Percentiles rank a stretch among this genome's conserved stretches.
Evolutionary conservation across 805 yeast genomes (phyloP).

Genomic region (Kazachstania psychrophila): DNA sequence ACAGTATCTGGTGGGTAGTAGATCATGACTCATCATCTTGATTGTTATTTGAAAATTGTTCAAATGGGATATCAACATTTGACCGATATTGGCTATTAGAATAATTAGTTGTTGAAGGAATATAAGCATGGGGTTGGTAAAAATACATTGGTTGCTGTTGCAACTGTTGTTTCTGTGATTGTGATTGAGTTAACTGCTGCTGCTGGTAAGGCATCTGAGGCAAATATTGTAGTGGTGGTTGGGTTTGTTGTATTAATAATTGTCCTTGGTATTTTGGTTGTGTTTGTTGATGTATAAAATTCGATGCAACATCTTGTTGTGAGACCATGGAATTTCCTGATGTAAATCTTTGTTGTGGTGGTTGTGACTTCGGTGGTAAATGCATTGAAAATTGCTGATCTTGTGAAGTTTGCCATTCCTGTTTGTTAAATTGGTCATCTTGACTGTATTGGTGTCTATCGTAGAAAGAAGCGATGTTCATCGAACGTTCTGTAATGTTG

Average conservation of each 20-base stretch:
- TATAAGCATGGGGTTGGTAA: conserved; percentile 3
- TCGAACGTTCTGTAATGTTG: background rate
- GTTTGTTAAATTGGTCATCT: background rate
- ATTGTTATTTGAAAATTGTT: background rate
- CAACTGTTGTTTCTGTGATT: conserved; percentile 3
- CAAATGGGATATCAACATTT: background rate
- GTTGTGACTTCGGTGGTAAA: background rate
- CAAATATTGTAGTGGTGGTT: conserved; percentile 25
- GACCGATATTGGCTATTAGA: background rate
- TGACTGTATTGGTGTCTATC: background rate
- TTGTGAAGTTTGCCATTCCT: background rate
- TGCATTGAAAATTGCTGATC: background rate
- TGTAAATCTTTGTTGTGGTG: background rate
- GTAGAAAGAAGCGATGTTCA: background rate
- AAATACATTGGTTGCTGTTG: conserved; percentile 2
- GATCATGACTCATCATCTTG: background rate
- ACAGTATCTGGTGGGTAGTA: too few species aligned
- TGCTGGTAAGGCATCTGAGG: too few species aligned
- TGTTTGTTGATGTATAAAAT: background rate
- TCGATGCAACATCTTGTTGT: background rate
- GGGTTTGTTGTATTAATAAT: background rate
- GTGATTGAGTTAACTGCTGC: conserved; percentile 63
- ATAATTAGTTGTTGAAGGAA: background rate
- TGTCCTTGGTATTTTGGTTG: background rate
- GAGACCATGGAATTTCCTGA: background rate